Percentiles rank a stretch among this genome's conserved stretches.
phyloP scores from a whole-genome alignment of 2,329 filamentous ascomycete genomes.

The Dryadomyces quercus-mongolicae region DNA sequence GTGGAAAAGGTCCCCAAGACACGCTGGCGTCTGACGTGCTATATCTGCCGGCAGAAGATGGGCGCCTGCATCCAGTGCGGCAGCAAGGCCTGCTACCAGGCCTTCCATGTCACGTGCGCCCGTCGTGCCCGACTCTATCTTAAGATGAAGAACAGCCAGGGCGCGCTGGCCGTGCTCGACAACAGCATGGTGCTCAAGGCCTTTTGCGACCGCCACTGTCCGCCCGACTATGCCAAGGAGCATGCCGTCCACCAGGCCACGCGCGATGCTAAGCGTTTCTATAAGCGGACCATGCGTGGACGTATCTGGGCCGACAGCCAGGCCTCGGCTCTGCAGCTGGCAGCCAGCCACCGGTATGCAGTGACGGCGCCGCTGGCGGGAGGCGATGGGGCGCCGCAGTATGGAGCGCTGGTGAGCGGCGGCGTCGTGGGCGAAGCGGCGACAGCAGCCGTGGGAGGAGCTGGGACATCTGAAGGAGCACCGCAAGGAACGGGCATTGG shows the following conservation, averaged over 20 bases:
- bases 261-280: conserved; percentile 75
- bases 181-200: conserved; percentile 81
- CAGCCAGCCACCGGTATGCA: conserved; percentile 59
- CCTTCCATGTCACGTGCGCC: conserved; percentile 95
- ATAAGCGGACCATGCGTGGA: conserved; percentile 78
- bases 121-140: conserved; percentile 76
- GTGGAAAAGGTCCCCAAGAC: conserved; percentile 94
- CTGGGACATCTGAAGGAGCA: no score
- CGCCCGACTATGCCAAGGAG: conserved; percentile 75
- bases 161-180: conserved; percentile 61
- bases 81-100: conserved; percentile 93
- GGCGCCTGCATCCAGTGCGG: conserved; percentile 96
- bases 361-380: conserved; percentile 36
- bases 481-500: no score
- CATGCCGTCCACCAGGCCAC: conserved; percentile 73
- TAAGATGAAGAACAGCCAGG: conserved; percentile 91
- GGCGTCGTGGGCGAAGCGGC: background rate
- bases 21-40: conserved; percentile 87
- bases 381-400: background rate
- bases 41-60: conserved; percentile 96
- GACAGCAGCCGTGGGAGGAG: background rate
- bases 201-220: conserved; percentile 91
- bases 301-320: conserved; percentile 89
- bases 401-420: background rate
- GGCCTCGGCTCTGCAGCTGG: conserved; percentile 66